Conservation (phyloP, 805 yeast species). For the Candida germanica region DNA sequence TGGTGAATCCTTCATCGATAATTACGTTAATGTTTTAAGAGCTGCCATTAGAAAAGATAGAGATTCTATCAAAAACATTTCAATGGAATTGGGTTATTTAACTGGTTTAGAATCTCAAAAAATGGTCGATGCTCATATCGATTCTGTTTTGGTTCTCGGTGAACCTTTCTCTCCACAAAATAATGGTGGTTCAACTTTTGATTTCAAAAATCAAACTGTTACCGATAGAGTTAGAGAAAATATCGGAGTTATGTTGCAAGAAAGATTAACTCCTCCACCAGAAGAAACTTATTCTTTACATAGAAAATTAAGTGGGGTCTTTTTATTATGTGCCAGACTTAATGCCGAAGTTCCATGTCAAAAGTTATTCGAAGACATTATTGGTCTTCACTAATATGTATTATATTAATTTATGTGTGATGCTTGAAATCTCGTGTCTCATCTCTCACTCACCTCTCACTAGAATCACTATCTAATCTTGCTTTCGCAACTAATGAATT, state of each 20-base stretch:
- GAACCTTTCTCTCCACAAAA: constrained; percentile 77
- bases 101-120: constrained; percentile 86
- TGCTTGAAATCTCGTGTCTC: background rate
- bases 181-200: constrained; percentile 51
- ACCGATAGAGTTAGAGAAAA: constrained; percentile 90
- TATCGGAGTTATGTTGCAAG: constrained; percentile 84
- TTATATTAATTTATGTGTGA: background rate
- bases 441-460: no score
- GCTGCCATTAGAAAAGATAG: constrained; percentile 73
- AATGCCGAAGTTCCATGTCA: constrained; percentile 81
- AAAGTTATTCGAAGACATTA: constrained; percentile 68
- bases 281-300: constrained; percentile 97
- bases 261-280: constrained; percentile 94
- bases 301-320: constrained; percentile 92
- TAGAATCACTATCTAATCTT: no score
- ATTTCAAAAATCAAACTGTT: constrained; percentile 82
- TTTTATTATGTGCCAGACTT: constrained; percentile 81
- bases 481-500: constrained; percentile 1
- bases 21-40: constrained; percentile 69
- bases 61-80: constrained; percentile 57
- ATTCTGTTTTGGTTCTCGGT: constrained; percentile 84
- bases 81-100: constrained; percentile 76
- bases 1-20: constrained; percentile 59
- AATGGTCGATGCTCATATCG: constrained; percentile 91
- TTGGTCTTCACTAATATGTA: constrained; percentile 40